Base-by-base conservation (phyloP, 495 filamentous ascomycete genomes). In the Clohesyomyces aquaticus region DNA sequence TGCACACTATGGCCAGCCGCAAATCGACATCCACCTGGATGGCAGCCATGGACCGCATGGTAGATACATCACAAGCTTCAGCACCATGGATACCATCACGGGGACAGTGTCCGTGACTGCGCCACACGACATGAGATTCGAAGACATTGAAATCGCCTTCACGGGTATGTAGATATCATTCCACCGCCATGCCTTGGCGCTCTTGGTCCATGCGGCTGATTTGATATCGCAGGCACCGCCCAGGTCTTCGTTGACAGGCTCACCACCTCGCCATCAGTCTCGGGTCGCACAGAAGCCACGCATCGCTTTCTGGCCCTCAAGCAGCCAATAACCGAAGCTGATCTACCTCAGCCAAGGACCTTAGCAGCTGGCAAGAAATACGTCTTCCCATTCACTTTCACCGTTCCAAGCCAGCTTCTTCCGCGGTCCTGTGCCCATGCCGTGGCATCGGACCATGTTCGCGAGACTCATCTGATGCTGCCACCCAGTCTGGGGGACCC, bases 361-460 rank as follows among this genome's bases (percentile, higher is more conserved):
- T 74, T 91, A 12, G 83, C 90, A 72, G 79, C 83, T 1, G 89
- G 85, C 2, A 78, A 77, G 51, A 82, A 77, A 25, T 91, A 93
- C 73, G 85, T 74, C 14, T 86, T 96, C 55, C 89, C 91, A 1
- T 98, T 97, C 77, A 86, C 85, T 61, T 98, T 98, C 70, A 87
- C 91, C 38, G 83, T 98, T 12, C 94, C 95, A 0, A 80, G 83
- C 27, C 84, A 85, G 11, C 80, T 97, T 42, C 81, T 86, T 26
- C 79, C 82, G 9, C 75, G 77, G 59, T 71, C 81, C 4, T 92
- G 89, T 75, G 76, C 74, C 38, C 88, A 91, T 71, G n/a, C 53
- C 6, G 79, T 77, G 26, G 71, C 72, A 1, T 84, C 85, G 55
- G 73, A 80, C 8, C 80, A 87, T 27, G 77, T 96, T 42, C 81